Base-by-base conservation (phyloP, 2,329 filamentous ascomycete genomes). In the Nemania serpens region DNA sequence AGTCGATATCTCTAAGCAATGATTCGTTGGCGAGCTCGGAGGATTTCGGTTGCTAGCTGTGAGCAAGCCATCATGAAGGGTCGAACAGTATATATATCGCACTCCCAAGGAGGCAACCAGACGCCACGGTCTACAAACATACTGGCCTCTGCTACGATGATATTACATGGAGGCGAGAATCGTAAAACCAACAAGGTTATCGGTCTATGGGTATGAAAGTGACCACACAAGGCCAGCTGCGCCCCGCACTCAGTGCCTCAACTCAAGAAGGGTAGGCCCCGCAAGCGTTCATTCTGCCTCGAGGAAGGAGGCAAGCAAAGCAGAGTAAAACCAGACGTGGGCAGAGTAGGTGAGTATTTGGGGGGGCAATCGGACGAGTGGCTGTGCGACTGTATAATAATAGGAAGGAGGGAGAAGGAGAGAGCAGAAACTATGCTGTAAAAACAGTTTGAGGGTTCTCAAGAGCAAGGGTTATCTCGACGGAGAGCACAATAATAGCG, bases 61-160 rank as follows among this genome's bases (percentile, higher is more conserved):
- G 25, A 43, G 46, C 3, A 10, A 12, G 34, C 11, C 50, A 58
- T 56, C 29, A 10, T 15, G 51, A 49, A 56, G 37, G 42, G 37
- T 37, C 29, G 29, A 53, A 13, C 22, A 12, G 4, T 56, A 53
- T 61, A 42, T 59, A 53, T 62, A 48, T 41, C 10, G 36, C 22
- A 42, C n/a, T 22, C 9, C 18, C 2, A 12, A 58, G 17, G 62
- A 64, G 62, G 62, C 18, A 61, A 42, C 58, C 61, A 36, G 22
- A 54, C 34, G 46, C 36, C 42, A 50, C 45, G 51, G 37, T 34
- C 25, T 49, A 50, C 37, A 25, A 46, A 46, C 47, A 55, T 42
- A 12, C 22, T 22, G 36, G 29, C 13, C 20, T 46, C 17, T 53
- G 33, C 22, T 43, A 36, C 47, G 37, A 47, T 20, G 37, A 50